A percentile compares a stretch with the other conserved stretches of the same genome.
These are phyloP conservation scores for Podospora didyma DNA, from an alignment of 495 filamentous ascomycete genomes.

Conservation along the genomic window DNA sequence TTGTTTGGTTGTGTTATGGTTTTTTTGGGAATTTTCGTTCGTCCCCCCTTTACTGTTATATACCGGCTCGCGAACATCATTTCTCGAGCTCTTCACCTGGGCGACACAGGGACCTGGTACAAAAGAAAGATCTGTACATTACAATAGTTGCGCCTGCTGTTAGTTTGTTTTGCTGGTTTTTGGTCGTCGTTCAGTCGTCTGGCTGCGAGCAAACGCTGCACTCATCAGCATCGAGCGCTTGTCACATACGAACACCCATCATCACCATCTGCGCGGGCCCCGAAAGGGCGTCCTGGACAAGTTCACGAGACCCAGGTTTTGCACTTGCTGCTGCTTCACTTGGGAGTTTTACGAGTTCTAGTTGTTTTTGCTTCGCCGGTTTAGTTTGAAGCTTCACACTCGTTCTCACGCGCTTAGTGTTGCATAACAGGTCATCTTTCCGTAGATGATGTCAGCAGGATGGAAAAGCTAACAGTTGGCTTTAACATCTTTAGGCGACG, in stretches of 20 bases:
- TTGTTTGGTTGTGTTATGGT: slow-evolving; percentile 24
- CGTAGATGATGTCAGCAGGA: neutral
- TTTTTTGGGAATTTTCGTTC: slow-evolving; percentile 25
- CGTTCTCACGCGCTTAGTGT: slow-evolving; percentile 18
- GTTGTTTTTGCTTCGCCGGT: slow-evolving; percentile 23
- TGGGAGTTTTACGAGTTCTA: slow-evolving; percentile 25
- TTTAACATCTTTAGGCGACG: slow-evolving; percentile 41
- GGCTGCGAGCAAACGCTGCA: slow-evolving; percentile 28
- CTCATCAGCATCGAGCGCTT: slow-evolving; percentile 29
- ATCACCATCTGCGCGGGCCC: slow-evolving; percentile 17
- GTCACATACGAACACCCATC: slow-evolving; percentile 35
- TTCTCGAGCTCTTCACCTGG: slow-evolving; percentile 29
- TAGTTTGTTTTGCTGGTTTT: slow-evolving; percentile 37
- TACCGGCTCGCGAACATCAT: slow-evolving; percentile 38
- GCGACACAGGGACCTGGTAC: slow-evolving; percentile 36
- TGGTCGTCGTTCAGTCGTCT: slow-evolving; percentile 37
- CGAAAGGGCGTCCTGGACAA: slow-evolving; percentile 5
- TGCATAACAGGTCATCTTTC: slow-evolving; percentile 4
- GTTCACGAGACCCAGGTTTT: slow-evolving; percentile 11
- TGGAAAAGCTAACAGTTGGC: slow-evolving; percentile 20
- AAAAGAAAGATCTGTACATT: slow-evolving; percentile 41
- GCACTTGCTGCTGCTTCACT: slow-evolving; percentile 19
- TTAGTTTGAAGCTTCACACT: slow-evolving; percentile 30
- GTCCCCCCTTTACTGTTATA: slow-evolving; percentile 40
- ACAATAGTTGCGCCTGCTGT: slow-evolving; percentile 38